Evolutionary conservation across 192 early-diverging fungal species (phyloP), one percentile per base, ranked within the genome.

Genomic region (Phycomyces blakesleeanus): DNA sequence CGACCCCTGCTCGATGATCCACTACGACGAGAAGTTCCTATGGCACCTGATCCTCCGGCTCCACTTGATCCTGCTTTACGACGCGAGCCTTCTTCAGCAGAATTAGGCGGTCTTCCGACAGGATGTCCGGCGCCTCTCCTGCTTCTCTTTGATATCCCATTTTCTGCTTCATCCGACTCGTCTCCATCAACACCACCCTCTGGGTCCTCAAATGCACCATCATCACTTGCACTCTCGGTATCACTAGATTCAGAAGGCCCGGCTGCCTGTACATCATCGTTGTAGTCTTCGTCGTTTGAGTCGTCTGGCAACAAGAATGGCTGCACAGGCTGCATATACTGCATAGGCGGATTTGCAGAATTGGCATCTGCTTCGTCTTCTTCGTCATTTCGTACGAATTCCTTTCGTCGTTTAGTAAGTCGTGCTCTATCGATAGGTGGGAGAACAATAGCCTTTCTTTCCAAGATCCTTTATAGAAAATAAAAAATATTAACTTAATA

Each of bases 131-230:
- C 24, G n/a, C 78, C 66, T 29, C 68, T 67, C 57, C 72, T 67
- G 44, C 78, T 74, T 57, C 72, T 57, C 10, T 74, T 76, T 34
- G 71, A 56, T 3, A 65, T 66, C 6, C 63, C 53, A 34, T 71
- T 66, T 12, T 76, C 73, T 29, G 63, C 57, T 40, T 73, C 71
- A 27, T 74, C 69, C 10, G 64, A 63, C 14, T 72, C 71, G 0
- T 64, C 59, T 40, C 20, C 61, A 18, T 52, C 69, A 18, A 51
- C 57, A 1, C 38, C 22, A 9, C 24, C 24, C 0, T 51, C 68
- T 39, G 64, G 55, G 5, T 69, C 75, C n/a, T 77, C 74, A 34
- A 64, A 69, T 9, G 79, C 79, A 41, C 76, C 79, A 15, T 75
- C 72, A 25, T 83, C 81, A 20, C 73, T 67, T 27, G 69, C 66